Evolutionary conservation across 2,329 filamentous ascomycete species (phyloP).

Genomic region (Alternaria alternata): DNA sequence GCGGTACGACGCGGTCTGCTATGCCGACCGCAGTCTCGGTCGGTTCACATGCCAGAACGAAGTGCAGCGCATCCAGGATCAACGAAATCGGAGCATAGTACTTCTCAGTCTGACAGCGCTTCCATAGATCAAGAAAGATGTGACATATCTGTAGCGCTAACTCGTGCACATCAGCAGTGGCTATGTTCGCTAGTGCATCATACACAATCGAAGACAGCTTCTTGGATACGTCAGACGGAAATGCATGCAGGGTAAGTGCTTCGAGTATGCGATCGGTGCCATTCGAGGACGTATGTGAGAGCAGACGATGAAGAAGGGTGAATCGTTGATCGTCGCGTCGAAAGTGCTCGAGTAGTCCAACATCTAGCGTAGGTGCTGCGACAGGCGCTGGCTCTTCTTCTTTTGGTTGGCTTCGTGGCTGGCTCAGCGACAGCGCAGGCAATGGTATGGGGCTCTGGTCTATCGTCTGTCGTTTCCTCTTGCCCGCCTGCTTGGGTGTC

Average conservation of each 20-base stretch:
- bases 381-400: conserved; percentile 29
- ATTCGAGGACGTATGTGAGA: conserved; percentile 67
- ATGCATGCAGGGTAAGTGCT: conserved; percentile 68
- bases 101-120: conserved; percentile 69
- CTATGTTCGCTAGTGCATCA: conserved; percentile 67
- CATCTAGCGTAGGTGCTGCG: conserved; percentile 23
- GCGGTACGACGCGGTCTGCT: conserved; percentile 62
- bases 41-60: conserved; percentile 70
- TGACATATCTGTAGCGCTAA: conserved; percentile 71
- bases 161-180: conserved; percentile 59
- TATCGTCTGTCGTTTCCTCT: conserved; percentile 70
- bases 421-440: conserved; percentile 61
- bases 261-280: conserved; percentile 72
- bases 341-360: conserved; percentile 49
- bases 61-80: conserved; percentile 69
- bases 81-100: conserved; percentile 70
- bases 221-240: conserved; percentile 64
- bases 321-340: conserved; percentile 51
- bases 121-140: conserved; percentile 73
- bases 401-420: conserved; percentile 51
- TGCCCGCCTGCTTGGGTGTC: conserved; percentile 70
- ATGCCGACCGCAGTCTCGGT: conserved; percentile 67
- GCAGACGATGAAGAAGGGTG: conserved; percentile 65
- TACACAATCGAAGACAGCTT: conserved; percentile 74
- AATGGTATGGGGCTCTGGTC: conserved; percentile 70